Conservation (phyloP, 176 grass and related monocot species). For the Panicum miliaceum region DNA sequence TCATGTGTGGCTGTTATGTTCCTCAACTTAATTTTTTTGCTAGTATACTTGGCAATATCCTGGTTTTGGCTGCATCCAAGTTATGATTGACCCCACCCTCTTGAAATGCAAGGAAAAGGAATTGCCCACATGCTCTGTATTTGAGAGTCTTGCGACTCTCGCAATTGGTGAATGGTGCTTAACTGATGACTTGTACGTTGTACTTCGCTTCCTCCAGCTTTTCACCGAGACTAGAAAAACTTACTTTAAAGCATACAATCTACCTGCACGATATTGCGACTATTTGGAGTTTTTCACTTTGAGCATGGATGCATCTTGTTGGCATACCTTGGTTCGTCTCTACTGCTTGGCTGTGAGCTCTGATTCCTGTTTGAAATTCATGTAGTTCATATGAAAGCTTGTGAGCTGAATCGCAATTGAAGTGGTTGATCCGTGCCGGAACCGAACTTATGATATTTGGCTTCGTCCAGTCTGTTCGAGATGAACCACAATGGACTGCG, state of each 20-base stretch:
- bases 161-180: constrained; percentile 38
- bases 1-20: not conserved
- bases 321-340: no score
- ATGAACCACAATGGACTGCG: no score
- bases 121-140: constrained; percentile 24
- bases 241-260: constrained; percentile 3
- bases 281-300: no score
- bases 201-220: constrained; percentile 48
- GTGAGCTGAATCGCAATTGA: no score
- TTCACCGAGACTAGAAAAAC: constrained; percentile 37
- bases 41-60: not conserved
- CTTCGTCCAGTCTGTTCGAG: no score
- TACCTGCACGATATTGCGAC: no score
- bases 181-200: constrained; percentile 10
- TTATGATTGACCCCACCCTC: not conserved
- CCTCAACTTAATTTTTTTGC: not conserved
- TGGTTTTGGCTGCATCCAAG: not conserved
- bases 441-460: no score
- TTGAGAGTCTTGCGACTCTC: constrained; percentile 23
- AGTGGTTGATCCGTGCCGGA: no score
- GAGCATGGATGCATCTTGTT: no score
- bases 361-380: no score
- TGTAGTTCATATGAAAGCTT: no score
- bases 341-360: no score
- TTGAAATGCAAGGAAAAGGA: constrained; percentile 41